Evolutionary conservation across 2,329 filamentous ascomycete species (phyloP).

Genomic region (Biscogniauxia mediterranea): DNA sequence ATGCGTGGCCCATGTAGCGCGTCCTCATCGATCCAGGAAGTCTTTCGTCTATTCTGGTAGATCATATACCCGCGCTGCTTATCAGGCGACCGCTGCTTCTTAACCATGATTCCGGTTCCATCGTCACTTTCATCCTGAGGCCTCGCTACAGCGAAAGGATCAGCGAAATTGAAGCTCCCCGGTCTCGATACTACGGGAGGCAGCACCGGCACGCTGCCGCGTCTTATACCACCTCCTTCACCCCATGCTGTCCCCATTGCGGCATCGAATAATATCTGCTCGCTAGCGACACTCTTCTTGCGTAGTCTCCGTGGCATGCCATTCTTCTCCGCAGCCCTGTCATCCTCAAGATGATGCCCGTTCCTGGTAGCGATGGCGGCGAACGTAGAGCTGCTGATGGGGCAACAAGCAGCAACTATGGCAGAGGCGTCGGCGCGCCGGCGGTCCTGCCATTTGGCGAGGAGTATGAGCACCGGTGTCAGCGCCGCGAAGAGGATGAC

Average conservation of each 20-base stretch:
- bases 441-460: slow-evolving; percentile 31
- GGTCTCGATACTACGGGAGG: slow-evolving; percentile 25
- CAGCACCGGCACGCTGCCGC: slow-evolving; percentile 21
- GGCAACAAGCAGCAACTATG: background rate
- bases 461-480: slow-evolving; percentile 43
- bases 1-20: slow-evolving; percentile 48
- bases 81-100: slow-evolving; percentile 20
- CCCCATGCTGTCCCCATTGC: slow-evolving; percentile 9
- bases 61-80: slow-evolving; percentile 27
- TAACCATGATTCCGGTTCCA: background rate
- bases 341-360: background rate
- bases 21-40: slow-evolving; percentile 51
- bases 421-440: slow-evolving; percentile 13
- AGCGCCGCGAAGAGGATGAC: slow-evolving; percentile 43
- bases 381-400: slow-evolving; percentile 4
- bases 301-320: slow-evolving; percentile 20
- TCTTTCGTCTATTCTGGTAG: slow-evolving; percentile 29
- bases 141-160: background rate
- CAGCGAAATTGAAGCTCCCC: slow-evolving; percentile 14
- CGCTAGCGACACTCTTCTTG: slow-evolving; percentile 24
- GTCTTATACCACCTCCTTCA: slow-evolving; percentile 6
- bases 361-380: background rate
- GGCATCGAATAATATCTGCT: slow-evolving; percentile 3
- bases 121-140: background rate
- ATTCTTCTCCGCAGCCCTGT: background rate